phyloP scores from a whole-genome alignment of 2,329 filamentous ascomycete genomes.

The Coniochaeta sp. region DNA sequence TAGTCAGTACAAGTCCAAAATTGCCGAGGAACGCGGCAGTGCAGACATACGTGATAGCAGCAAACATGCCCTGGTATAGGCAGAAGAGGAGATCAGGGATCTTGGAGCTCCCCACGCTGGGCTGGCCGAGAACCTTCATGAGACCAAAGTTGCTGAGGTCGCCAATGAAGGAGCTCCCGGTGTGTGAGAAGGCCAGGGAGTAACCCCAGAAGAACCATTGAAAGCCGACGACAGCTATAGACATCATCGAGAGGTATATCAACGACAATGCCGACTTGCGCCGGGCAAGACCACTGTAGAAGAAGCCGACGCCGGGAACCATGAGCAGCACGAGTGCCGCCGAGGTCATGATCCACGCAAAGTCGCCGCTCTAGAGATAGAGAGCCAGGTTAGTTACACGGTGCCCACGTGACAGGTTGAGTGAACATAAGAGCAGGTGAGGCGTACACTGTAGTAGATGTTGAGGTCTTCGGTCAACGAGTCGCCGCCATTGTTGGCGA shows the following conservation, averaged over 20 bases:
- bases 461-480: constrained; percentile 66
- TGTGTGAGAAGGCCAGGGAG: constrained; percentile 76
- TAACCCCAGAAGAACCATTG: constrained; percentile 98
- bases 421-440: not conserved
- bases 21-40: too few species aligned
- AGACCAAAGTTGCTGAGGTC: constrained; percentile 77
- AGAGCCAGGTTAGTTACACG: constrained; percentile 1
- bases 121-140: constrained; percentile 66
- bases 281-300: constrained; percentile 85
- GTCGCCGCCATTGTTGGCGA: constrained; percentile 41
- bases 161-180: constrained; percentile 70
- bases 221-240: constrained; percentile 71
- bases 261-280: constrained; percentile 84
- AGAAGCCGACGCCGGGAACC: constrained; percentile 91
- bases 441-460: constrained; percentile 73
- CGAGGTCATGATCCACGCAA: constrained; percentile 72
- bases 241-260: constrained; percentile 79
- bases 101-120: constrained; percentile 63
- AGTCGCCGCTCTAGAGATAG: constrained; percentile 59
- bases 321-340: constrained; percentile 81
- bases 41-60: constrained; percentile 69
- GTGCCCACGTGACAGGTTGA: constrained; percentile 6
- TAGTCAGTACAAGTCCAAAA: not conserved
- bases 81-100: constrained; percentile 81
- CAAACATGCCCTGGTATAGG: constrained; percentile 85